Base-by-base conservation (phyloP, 2,329 filamentous ascomycete species). In the Aspergillus sp. region DNA sequence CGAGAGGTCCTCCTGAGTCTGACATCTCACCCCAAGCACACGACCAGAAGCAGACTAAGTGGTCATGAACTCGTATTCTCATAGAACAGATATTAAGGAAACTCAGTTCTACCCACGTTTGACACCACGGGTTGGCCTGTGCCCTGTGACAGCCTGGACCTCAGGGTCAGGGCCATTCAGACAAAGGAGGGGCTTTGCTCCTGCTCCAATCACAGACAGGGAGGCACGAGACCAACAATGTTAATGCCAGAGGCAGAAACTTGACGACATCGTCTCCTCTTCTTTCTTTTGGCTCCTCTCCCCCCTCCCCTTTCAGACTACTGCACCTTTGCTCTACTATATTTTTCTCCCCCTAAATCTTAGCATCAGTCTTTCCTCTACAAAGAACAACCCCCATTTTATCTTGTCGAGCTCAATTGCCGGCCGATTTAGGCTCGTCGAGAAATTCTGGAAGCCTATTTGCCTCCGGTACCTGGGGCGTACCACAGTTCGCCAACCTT, bases 291-390 rank as follows among this genome's bases (percentile, higher is more conserved):
- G 27, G 39, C 39, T 31, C 35, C 45, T 4, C 27, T 31, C 9
- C 24, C 17, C 14, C 14, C n/a, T 21, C 45, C 23, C 6, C 31
- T 27, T 43, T 40, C 15, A 35, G 47, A 53, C 39, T 37, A 40
- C 23, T 47, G 35, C 35, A 31, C 47, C 11, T 17, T 15, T 35
- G 17, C 23, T 47, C 39, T 43, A 56, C 37, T 59, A 54, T 61
- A 59, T 61, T 57, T 57, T 62, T 60, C 55, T 62, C 53, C 48
- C 51, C 56, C 63, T 63, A 64, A 21, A 44, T 57, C 53, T 56
- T 56, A 51, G 50, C 52, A 52, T 52, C 56, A 49, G 44, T 35
- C 46, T 62, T 52, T 31, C 47, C 9, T 24, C 56, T 57, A 54
- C 40, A 4, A 27, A 23, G 15, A 19, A 31, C 8, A n/a, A 31